These are phyloP conservation scores for Mycena maculata DNA, from an alignment of 768 basidiomycete species.

Conservation along the genomic window DNA sequence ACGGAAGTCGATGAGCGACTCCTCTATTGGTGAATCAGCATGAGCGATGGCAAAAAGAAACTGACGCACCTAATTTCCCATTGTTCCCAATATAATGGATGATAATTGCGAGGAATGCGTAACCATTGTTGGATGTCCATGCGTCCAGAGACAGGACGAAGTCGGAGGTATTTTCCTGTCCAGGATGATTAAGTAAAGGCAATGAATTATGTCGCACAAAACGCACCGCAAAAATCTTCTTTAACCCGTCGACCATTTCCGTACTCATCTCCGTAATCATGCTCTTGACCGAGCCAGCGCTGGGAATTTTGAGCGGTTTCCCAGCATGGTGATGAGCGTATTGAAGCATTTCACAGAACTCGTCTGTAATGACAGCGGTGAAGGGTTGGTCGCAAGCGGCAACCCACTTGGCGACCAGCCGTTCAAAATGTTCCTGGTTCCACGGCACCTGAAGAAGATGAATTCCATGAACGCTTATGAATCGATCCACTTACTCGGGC, in stretches of 20 bases:
- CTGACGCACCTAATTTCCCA: constrained; percentile 37
- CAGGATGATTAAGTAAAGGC: not conserved
- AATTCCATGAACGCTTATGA: not conserved
- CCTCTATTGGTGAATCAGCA: constrained; percentile 39
- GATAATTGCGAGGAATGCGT: constrained; percentile 45
- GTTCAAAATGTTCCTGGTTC: not conserved
- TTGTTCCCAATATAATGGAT: constrained; percentile 43
- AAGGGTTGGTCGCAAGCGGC: constrained; percentile 20
- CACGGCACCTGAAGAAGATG: not conserved
- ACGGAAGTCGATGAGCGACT: constrained; percentile 50
- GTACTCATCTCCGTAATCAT: not conserved
- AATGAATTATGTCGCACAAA: not conserved
- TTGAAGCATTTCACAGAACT: constrained; percentile 20
- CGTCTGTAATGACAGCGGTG: not conserved
- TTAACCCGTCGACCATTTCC: not conserved
- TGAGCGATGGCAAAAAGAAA: not conserved
- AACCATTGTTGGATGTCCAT: constrained; percentile 46
- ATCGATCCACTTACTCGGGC: not conserved
- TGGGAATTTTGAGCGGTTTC: constrained; percentile 7
- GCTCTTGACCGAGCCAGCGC: not conserved
- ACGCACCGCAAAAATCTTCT: constrained; percentile 4
- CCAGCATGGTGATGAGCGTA: constrained; percentile 15
- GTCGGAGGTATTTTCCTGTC: constrained; percentile 15
- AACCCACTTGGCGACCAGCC: constrained; percentile 2
- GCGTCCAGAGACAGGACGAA: constrained; percentile 40